Evolutionary conservation across 2,329 filamentous ascomycete genomes (phyloP), one percentile per base, ranked within the genome.

Genomic region (Xylaria arbuscula): DNA sequence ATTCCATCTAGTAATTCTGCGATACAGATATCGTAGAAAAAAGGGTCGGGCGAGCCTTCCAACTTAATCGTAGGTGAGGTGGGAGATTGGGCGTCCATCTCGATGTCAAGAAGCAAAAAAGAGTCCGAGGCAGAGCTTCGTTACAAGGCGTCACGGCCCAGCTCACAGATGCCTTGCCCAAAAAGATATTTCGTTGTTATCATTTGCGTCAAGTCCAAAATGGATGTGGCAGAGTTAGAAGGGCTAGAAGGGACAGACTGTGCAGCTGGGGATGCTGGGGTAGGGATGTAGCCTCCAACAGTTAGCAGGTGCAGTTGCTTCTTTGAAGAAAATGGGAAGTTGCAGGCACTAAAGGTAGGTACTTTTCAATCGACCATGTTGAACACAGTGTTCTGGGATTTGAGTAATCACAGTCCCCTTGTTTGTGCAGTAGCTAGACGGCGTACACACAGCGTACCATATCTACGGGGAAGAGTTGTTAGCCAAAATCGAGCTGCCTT

Each of bases 11-110:
- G 19, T 45, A 11, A 4, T 24, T 28, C 22, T 50, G 22, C 3
- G 7, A 19, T 22, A 2, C 59, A 28, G 9, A 17, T 11, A 9
- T 66, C n/a, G 19, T 40, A 3, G 1, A 45, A 13, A n/a, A 11
- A 17, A 17, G 17, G 13, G 40, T 45, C 15, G 0, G n/a, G 6
- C 15, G 40, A 45, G 40, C 40, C n/a, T 17, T 45, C 40, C 5
- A n/a, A n/a, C 15, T 45, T 24, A n/a, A 45, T n/a, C 24, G 36
- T n/a, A 15, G 19, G 22, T 42, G 15, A 65, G 32, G 19, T 15
- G 17, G 56, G 48, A 53, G 48, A 54, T 17, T 47, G n/a, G 15
- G 48, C 17, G 11, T 58, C 51, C 66, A 68, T 68, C 24, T 54
- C 34, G 42, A 15, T 15, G 11, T 4, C 9, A 36, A 51, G 40